Evolutionary conservation across 192 early-diverging fungal species (phyloP), one percentile per base, ranked within the genome.

Genomic region (Entrophospora sp.): DNA sequence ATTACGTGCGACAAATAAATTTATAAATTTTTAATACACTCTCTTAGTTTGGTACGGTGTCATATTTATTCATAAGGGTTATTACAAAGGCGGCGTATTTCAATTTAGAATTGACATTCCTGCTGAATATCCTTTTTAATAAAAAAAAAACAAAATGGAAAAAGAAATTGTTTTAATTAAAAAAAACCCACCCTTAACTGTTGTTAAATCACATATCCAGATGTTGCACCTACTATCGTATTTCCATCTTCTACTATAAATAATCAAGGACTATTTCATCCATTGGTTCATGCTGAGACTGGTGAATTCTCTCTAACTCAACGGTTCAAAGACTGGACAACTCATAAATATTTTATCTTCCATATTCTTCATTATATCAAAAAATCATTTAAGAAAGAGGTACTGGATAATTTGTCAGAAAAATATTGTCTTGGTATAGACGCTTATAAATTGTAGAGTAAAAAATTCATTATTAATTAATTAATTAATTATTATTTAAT

Each of bases 291-390:
- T 66, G 57, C 76, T n/a, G 75, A 83, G 12, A 73, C 77, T 49
- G 87, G 87, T 7, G 66, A 77, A 22, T 83, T 95, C 59, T 83
- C 80, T 1, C 69, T 93, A 5, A 77, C 84, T 36, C 87, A 89
- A 58, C 87, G 89, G 67, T 94, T 94, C 60, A 85, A 91, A 2
- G 74, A 80, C 57, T 93, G 91, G 90, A 73, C 87, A 69, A 84
- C 92, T 10, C 79, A 91, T 62, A 86, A 83, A 65, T 89, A 93
- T 71, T 89, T 85, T 68, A 83, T 96, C 14, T 85, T 83, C 57
- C 91, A 96, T 69, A 75, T 94, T 3, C 78, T 96, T 65, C 87
- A 93, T 64, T 96, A 91, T 67, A 66, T 94, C 16, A 93, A 93
- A 70, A 91, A 91, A 43, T 75, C 83, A 7, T 96, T 94, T 73